Conservation (phyloP, 164 flowering plant species). For the Tetrastigma voinierianum region DNA sequence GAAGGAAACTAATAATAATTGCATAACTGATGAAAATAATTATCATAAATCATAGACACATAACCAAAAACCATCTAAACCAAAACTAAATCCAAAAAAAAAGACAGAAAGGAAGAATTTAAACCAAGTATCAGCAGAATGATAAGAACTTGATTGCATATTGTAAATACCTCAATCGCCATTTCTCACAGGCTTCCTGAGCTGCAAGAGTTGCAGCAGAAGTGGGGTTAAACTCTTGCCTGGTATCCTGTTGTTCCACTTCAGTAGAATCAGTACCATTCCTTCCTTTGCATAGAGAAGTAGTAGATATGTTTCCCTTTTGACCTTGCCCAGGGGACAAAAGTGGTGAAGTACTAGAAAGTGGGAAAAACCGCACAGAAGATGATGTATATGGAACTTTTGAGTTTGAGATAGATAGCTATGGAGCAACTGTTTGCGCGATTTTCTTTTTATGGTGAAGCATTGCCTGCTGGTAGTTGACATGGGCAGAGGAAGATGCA, state of each 20-base stretch:
- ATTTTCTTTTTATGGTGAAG: constrained; percentile 52
- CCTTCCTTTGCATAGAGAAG: constrained; percentile 19
- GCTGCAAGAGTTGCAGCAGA: constrained; percentile 28
- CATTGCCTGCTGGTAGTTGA: constrained; percentile 34
- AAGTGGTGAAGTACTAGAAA: constrained; percentile 31
- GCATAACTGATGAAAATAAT: neutral
- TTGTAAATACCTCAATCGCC: constrained; percentile 61
- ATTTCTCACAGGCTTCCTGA: constrained; percentile 71
- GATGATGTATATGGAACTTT: constrained; percentile 39
- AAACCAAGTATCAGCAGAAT: neutral
- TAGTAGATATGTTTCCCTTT: constrained; percentile 18
- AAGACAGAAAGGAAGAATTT: neutral
- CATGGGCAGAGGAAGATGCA: constrained; percentile 53
- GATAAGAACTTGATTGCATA: constrained; percentile 2
- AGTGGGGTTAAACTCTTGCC: constrained; percentile 21
- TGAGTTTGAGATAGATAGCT: constrained; percentile 20
- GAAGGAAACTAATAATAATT: neutral
- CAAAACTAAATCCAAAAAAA: neutral
- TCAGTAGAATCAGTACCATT: constrained; percentile 16
- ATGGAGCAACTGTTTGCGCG: constrained; percentile 35
- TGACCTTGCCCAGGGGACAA: constrained; percentile 16
- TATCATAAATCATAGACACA: neutral
- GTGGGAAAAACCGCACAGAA: constrained; percentile 31
- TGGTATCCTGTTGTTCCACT: constrained; percentile 13
- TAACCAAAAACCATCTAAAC: neutral